A percentile compares a stretch with the other conserved stretches of the same genome.
Evolutionary conservation across 345 rosid species (phyloP).

Genomic region (Syzygium aromaticum): DNA sequence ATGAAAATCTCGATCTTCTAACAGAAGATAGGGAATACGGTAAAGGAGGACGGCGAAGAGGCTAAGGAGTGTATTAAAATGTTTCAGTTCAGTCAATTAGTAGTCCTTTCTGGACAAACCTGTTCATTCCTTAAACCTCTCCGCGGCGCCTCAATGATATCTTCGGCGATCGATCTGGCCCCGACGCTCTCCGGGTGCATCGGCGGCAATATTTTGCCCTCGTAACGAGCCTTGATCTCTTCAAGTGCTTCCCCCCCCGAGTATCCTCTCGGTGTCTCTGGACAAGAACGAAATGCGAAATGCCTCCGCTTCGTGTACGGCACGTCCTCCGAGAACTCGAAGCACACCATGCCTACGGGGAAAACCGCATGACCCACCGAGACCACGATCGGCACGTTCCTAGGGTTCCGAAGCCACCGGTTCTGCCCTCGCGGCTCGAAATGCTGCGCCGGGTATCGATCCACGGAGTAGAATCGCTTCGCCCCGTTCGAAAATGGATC

Average conservation of each 20-base stretch:
- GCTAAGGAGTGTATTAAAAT: neutral
- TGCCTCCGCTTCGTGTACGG: constrained; percentile 83
- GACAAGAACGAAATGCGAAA: constrained; percentile 69
- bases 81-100: neutral
- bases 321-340: constrained; percentile 64
- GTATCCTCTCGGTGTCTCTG: constrained; percentile 42
- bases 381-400: constrained; percentile 15
- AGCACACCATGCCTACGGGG: constrained; percentile 26
- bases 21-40: neutral
- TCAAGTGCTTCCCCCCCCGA: constrained; percentile 61
- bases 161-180: constrained; percentile 55
- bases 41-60: too few species aligned
- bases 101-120: neutral
- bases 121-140: constrained; percentile 65
- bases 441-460: constrained; percentile 44
- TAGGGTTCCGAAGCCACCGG: constrained; percentile 64
- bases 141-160: constrained; percentile 64
- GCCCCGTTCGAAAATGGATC: constrained; percentile 11
- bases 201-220: constrained; percentile 69
- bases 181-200: constrained; percentile 77
- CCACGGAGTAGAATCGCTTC: constrained; percentile 63
- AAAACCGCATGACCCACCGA: constrained; percentile 43
- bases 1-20: neutral
- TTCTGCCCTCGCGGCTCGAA: constrained; percentile 62
- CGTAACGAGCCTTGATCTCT: constrained; percentile 37